Evolutionary conservation across 257 asterid species (phyloP).

Genomic region (Fraxinus excelsior): DNA sequence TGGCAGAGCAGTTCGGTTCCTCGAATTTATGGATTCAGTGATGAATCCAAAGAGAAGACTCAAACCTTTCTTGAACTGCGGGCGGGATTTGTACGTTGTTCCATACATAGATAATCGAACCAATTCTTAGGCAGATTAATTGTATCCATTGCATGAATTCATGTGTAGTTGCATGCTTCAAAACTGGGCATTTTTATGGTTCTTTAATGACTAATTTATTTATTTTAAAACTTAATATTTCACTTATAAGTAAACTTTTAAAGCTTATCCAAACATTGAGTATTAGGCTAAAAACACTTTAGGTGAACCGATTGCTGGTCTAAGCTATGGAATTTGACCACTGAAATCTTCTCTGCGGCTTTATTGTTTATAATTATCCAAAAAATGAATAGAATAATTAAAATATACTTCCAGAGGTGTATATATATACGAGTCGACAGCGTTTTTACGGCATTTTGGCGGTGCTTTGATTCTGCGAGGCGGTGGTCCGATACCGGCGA

Average conservation of each 20-base stretch:
- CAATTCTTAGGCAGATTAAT: too few relatives aligned
- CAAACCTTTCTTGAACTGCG: slow-evolving; percentile 25
- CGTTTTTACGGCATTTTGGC: too few relatives aligned
- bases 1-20: too few relatives aligned
- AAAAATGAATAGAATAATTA: too few relatives aligned
- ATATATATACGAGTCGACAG: not conserved
- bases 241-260: not conserved
- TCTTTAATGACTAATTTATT: too few relatives aligned
- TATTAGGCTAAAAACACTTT: not conserved
- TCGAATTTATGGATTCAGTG: too few relatives aligned
- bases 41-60: slow-evolving; percentile 3
- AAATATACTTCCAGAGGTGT: too few relatives aligned
- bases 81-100: slow-evolving; percentile 24
- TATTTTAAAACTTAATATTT: too few relatives aligned
- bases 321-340: not conserved
- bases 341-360: not conserved
- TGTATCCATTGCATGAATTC: too few relatives aligned
- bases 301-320: not conserved
- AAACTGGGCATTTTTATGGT: too few relatives aligned
- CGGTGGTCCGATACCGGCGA: not conserved
- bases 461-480: not conserved
- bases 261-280: not conserved
- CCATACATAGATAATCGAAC: not conserved
- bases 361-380: not conserved
- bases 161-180: too few relatives aligned